phyloP scores from a whole-genome alignment of 345 rosid species.

The Odontarrhena argentea region DNA sequence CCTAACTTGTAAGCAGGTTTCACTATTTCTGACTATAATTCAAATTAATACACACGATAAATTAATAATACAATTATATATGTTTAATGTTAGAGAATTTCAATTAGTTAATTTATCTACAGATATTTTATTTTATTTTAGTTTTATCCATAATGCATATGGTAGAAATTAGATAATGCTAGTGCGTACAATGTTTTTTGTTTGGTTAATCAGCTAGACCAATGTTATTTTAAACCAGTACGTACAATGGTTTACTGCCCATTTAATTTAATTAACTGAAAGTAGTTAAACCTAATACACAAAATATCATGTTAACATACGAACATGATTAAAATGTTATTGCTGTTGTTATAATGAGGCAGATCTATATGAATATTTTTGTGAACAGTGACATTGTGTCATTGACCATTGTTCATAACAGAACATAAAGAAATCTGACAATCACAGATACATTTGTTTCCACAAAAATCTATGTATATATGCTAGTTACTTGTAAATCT shows the following conservation, averaged over 20 bases:
- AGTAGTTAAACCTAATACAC: too few species aligned
- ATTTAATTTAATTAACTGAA: too few species aligned
- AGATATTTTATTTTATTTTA: neutral
- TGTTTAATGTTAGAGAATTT: neutral
- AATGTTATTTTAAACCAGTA: too few species aligned
- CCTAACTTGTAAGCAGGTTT: slow-evolving; percentile 7
- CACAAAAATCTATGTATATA: neutral
- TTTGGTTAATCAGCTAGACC: too few species aligned
- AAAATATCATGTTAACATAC: neutral
- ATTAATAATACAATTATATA: neutral
- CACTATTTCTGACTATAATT: neutral
- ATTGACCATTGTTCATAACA: neutral
- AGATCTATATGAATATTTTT: neutral
- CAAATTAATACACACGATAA: neutral
- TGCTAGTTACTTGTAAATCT: neutral
- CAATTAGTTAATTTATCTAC: neutral
- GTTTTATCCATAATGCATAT: too few species aligned
- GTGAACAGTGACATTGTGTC: neutral
- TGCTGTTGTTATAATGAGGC: neutral
- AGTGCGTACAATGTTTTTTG: too few species aligned
- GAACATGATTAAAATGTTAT: neutral
- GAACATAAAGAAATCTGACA: neutral
- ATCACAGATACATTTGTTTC: neutral
- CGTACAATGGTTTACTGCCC: too few species aligned
- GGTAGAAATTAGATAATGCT: too few species aligned